Conservation (phyloP, 495 filamentous ascomycete genomes). For the Lasiosphaeria hispida region DNA sequence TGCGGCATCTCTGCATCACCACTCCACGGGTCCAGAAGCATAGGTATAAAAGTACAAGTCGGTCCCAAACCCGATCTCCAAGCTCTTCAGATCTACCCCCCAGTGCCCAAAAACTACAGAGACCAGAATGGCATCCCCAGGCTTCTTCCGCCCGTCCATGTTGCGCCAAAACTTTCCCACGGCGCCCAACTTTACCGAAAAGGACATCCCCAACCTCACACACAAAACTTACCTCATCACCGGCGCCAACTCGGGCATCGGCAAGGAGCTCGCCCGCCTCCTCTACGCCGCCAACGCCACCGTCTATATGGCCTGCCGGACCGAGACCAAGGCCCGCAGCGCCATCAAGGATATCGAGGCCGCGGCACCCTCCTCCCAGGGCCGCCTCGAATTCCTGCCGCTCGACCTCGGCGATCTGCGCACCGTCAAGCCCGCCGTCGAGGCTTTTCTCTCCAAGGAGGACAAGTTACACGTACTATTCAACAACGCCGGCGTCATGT, state of each 20-base stretch:
- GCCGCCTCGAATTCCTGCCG: conserved; percentile 1
- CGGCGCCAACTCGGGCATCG: conserved; percentile 31
- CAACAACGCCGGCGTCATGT: conserved; percentile 41
- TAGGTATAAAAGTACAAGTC: too few relatives aligned
- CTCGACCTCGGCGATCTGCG: conserved; percentile 32
- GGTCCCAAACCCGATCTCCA: too few relatives aligned
- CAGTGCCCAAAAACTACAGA: too few relatives aligned
- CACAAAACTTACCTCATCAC: too few relatives aligned
- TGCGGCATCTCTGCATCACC: too few relatives aligned
- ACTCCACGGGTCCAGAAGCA: too few relatives aligned
- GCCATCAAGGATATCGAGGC: conserved; percentile 16
- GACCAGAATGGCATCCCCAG: too few relatives aligned
- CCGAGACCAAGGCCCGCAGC: conserved; percentile 28
- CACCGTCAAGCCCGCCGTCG: conserved; percentile 24
- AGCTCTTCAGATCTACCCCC: too few relatives aligned
- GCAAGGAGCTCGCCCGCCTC: conserved; percentile 42
- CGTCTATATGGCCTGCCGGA: conserved; percentile 52
- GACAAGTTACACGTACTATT: conserved; percentile 28
- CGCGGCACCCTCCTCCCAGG: conserved; percentile 9
- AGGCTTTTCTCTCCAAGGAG: conserved; percentile 25
- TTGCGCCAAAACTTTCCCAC: too few relatives aligned
- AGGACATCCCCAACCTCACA: too few relatives aligned
- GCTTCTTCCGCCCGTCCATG: too few relatives aligned
- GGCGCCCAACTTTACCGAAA: too few relatives aligned
- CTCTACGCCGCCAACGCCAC: conserved; percentile 42